Evolutionary conservation across 2,329 filamentous ascomycete species (phyloP), one percentile per base, ranked within the genome.

Genomic region (Penicillium occitanis): DNA sequence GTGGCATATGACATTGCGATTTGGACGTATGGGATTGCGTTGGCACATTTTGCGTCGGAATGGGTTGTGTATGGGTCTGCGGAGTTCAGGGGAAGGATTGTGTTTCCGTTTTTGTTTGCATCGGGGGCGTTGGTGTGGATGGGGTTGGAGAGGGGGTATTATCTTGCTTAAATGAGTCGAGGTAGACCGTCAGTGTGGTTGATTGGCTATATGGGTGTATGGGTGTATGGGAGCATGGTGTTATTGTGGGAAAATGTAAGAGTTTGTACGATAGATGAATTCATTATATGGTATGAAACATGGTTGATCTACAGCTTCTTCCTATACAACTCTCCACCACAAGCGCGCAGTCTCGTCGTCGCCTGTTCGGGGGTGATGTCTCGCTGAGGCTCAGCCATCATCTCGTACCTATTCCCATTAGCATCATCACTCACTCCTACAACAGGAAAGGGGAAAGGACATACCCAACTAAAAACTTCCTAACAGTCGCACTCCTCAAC

Each of bases 311-410:
- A 59, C 51, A 88, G 71, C 70, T 81, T 85, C 75, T 90, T 92
- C 70, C 95, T 87, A 76, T 99, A 98, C 69, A 99, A 80, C 75
- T 92, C 87, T 17, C 93, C 93, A 3, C 88, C 91, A 69, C 92
- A 93, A 66, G 85, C 84, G 70, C 91, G 87, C 67, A 99, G 81
- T 60, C 88, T 88, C 30, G 87, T 88, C 14, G 95, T 91, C 1
- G 95, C 95, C 80, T 98, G 95, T 79, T 99, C 95, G 0, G 95
- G 94, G 0, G 95, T 99, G 73, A 99, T 98, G 76, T 99, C 95
- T 67, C 95, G 87, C 80, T 99, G 95, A n/a, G 95, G 94, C 81
- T 99, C 95, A 1, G 91, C 95, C 87, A 99, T 88, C 80, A 99
- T 85, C 80, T 99, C 95, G 76, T 96, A 98, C 0, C 81, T 83